Evolutionary conservation across 305 asterid species (phyloP).

Genomic region (Solanum hybrid): DNA sequence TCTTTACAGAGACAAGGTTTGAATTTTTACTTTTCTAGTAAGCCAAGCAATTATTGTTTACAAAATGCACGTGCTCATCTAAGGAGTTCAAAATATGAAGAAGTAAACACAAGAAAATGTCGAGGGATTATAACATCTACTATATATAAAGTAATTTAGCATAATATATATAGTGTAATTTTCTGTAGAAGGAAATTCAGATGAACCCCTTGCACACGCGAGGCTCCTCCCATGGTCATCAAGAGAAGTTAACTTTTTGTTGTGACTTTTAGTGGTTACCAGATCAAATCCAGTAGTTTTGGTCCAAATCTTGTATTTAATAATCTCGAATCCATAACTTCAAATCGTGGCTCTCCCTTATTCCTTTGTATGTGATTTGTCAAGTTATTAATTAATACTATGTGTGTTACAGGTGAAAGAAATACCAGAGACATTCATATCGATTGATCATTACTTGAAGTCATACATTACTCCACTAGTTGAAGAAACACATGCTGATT

Average conservation of each 20-base stretch:
- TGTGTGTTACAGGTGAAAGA: conserved; percentile 17
- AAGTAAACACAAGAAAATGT: too few relatives aligned
- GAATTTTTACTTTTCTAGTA: background rate
- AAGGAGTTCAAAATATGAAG: too few relatives aligned
- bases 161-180: background rate
- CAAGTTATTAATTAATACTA: background rate
- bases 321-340: background rate
- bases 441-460: conserved; percentile 19
- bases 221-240: background rate
- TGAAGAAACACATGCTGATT: conserved; percentile 47
- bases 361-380: background rate
- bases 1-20: conserved; percentile 25
- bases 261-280: background rate
- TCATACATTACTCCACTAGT: conserved; percentile 30
- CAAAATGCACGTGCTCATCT: too few relatives aligned
- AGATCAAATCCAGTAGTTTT: too few relatives aligned
- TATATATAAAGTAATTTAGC: too few relatives aligned
- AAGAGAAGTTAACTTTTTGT: background rate
- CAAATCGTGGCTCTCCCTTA: background rate
- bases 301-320: background rate
- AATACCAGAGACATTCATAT: conserved; percentile 24
- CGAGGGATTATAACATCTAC: background rate
- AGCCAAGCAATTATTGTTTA: too few relatives aligned
- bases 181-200: background rate
- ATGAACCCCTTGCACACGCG: background rate